Evolutionary conservation across 2,329 filamentous ascomycete genomes (phyloP).

Genomic region (Fusarium humuli): DNA sequence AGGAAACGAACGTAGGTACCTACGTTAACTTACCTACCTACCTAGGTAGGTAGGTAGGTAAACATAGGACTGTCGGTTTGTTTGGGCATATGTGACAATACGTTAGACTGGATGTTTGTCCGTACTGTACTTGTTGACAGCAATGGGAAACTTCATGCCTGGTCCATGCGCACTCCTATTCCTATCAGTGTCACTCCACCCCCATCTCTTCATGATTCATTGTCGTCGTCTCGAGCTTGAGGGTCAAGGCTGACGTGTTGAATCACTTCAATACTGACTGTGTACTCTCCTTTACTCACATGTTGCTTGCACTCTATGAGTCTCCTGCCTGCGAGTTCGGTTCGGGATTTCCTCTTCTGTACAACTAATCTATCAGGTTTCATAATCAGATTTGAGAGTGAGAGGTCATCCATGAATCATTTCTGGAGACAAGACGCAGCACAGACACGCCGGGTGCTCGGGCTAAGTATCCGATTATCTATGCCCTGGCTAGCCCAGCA

Average conservation of each 20-base stretch:
- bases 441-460: constrained; percentile 27
- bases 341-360: background rate
- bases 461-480: constrained; percentile 20
- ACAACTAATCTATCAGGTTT: background rate
- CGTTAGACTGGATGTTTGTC: background rate
- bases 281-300: background rate
- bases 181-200: constrained; percentile 17
- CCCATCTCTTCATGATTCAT: constrained; percentile 12
- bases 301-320: background rate
- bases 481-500: constrained; percentile 16
- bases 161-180: constrained; percentile 26
- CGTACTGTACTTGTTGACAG: background rate
- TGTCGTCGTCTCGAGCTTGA: constrained; percentile 12
- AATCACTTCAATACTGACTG: background rate
- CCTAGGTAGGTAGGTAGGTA: background rate
- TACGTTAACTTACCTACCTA: background rate
- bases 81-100: background rate
- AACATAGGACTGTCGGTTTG: background rate
- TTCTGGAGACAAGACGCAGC: constrained; percentile 19
- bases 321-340: background rate
- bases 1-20: background rate
- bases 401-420: constrained; percentile 12
- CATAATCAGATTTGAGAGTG: background rate
- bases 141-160: constrained; percentile 15
- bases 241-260: constrained; percentile 6